A percentile compares a stretch with the other conserved stretches of the same genome.
phyloP scores from a whole-genome alignment of 2,329 filamentous ascomycete species.

The Hypoxylon sp. region DNA sequence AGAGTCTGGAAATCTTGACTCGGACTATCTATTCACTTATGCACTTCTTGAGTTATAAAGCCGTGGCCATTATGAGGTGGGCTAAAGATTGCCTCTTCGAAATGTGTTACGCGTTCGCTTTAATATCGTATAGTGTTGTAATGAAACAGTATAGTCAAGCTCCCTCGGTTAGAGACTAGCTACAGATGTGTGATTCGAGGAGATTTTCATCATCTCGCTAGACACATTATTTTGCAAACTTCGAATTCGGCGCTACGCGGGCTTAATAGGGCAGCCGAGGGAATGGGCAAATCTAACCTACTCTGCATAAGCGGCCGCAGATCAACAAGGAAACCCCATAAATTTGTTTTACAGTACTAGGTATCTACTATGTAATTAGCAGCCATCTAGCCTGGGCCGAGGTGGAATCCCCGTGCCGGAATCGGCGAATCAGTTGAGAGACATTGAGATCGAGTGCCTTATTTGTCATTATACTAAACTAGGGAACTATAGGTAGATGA shows the following conservation, averaged over 20 bases:
- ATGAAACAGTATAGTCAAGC: not conserved
- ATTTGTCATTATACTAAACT: conserved; percentile 12
- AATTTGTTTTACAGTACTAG: not conserved
- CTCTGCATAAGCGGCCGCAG: conserved; percentile 16
- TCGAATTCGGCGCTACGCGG: conserved; percentile 1
- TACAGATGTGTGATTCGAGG: not conserved
- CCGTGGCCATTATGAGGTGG: no score
- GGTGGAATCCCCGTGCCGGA: not conserved
- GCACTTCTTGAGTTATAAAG: no score
- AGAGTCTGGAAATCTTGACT: no score
- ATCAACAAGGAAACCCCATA: conserved; percentile 3
- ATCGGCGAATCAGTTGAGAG: not conserved
- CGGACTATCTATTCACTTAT: no score
- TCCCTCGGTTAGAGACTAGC: not conserved
- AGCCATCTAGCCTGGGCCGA: conserved; percentile 1
- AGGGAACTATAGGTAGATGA: not conserved
- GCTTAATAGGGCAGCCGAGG: not conserved
- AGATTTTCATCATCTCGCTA: not conserved
- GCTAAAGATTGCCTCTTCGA: no score
- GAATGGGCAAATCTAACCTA: conserved; percentile 10
- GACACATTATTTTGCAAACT: not conserved
- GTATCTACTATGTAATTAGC: not conserved
- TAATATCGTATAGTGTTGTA: not conserved
- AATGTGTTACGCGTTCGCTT: not conserved
- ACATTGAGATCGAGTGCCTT: not conserved